These are phyloP conservation scores for Friedmanniomyces endolithicus DNA, from an alignment of 495 filamentous ascomycete genomes.

Conservation along the genomic window DNA sequence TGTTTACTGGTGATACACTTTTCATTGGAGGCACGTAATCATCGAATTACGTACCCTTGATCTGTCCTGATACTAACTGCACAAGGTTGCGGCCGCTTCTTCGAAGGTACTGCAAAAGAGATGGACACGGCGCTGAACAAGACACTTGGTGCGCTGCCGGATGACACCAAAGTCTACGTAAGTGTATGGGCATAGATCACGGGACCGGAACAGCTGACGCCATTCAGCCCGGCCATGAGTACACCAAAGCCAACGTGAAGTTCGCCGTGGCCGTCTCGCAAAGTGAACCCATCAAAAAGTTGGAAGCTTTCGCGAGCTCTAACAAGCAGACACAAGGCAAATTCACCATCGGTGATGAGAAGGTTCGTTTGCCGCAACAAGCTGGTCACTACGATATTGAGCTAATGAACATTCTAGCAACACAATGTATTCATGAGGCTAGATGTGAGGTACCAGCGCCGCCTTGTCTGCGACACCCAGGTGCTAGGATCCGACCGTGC, in stretches of 20 bases:
- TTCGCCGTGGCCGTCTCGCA: conserved; percentile 66
- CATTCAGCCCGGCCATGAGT: conserved; percentile 82
- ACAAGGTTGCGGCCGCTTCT: conserved; percentile 88
- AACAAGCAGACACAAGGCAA: conserved; percentile 87
- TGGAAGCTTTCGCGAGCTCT: conserved; percentile 61
- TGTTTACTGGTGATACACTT: conserved; percentile 93
- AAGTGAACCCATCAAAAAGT: conserved; percentile 62
- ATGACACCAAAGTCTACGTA: conserved; percentile 90
- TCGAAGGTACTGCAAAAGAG: conserved; percentile 79
- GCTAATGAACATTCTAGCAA: conserved; percentile 39
- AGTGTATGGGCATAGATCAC: background rate
- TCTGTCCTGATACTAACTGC: background rate
- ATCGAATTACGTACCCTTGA: no score
- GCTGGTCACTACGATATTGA: background rate
- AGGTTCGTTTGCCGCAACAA: conserved; percentile 43
- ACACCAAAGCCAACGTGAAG: conserved; percentile 86
- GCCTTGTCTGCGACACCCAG: background rate
- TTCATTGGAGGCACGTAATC: conserved; percentile 65
- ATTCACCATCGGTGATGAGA: conserved; percentile 96
- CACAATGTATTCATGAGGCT: conserved; percentile 97
- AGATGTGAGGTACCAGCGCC: conserved; percentile 43
- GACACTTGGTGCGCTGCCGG: conserved; percentile 64
- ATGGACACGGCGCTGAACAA: conserved; percentile 90
- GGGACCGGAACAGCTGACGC: background rate
- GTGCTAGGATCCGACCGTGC: conserved; percentile 63